phyloP scores from a whole-genome alignment of 805 yeast genomes.

The Pachysolen tannophilus region DNA sequence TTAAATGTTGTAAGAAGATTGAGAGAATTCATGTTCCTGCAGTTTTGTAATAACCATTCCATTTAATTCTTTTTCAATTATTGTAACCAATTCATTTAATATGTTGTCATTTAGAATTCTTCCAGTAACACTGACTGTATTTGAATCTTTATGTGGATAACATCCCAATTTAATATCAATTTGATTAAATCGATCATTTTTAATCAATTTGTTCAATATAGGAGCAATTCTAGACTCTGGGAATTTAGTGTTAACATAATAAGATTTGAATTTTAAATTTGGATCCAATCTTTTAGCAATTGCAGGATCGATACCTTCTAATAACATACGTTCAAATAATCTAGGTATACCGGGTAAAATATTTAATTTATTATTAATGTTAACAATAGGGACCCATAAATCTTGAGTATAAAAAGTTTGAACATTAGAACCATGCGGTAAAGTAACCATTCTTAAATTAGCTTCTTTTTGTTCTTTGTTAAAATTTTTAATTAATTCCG shows the following conservation, averaged over 20 bases:
- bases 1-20: constrained; percentile 3
- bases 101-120: constrained; percentile 27
- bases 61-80: constrained; percentile 36
- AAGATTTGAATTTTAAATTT: constrained; percentile 31
- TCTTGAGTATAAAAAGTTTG: constrained; percentile 39
- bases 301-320: constrained; percentile 30
- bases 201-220: constrained; percentile 45
- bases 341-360: constrained; percentile 83
- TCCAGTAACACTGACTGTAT: constrained; percentile 72
- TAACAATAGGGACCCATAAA: constrained; percentile 82
- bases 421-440: constrained; percentile 48
- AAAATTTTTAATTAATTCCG: constrained; percentile 25
- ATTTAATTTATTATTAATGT: constrained; percentile 54
- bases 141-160: constrained; percentile 69
- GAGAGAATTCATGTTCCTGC: constrained; percentile 38
- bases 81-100: constrained; percentile 37
- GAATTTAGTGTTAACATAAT: constrained; percentile 51
- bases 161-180: constrained; percentile 67
- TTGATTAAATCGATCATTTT: constrained; percentile 22
- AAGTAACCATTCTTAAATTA: constrained; percentile 70
- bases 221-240: constrained; percentile 69
- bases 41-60: constrained; percentile 52
- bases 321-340: constrained; percentile 50
- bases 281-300: constrained; percentile 29
- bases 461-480: constrained; percentile 43